Evolutionary conservation across 2,329 filamentous ascomycete genomes (phyloP), one percentile per base, ranked within the genome.

Genomic region (Ceratocystiopsis brevicomis): DNA sequence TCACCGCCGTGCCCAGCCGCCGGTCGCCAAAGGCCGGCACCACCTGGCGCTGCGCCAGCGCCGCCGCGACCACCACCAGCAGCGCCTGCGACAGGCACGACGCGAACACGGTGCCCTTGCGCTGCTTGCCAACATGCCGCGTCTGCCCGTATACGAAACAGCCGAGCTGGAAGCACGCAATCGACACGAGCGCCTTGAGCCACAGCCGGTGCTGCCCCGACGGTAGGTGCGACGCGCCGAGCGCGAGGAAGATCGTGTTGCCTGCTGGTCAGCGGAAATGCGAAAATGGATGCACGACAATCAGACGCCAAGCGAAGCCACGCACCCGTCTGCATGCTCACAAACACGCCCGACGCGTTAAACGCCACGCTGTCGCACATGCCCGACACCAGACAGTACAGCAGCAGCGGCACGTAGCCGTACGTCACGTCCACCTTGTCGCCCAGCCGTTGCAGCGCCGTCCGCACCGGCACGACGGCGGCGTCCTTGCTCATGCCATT

Each of bases 311-410:
- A 37, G 14, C 3, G 35, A 13, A 59, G n/a, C n/a, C n/a, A n/a
- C 63, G 49, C 53, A 73, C 80, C 81, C 32, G 81, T 87, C 55
- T 87, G 82, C 81, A 87, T 87, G 52, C 77, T 82, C 37, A 85
- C 81, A 52, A 88, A 88, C 3, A 78, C 78, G 13, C 81, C 79
- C 77, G 80, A 87, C 37, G 80, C 79, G 45, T 76, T 78, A 39
- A 82, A 79, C 3, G 80, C 76, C 3, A 79, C 76, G 59, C 78
- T 83, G 59, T 88, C 82, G 9, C 85, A 68, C 12, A 88, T 63
- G 4, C 82, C 82, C 0, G 82, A 87, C 54, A 86, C 78, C 49
- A 82, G 61, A 56, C 86, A 87, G 59, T 79, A 84, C 25, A 73
- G 61, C 4, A 88, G 62, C 36, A 88, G 65, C 17, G 84, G 62